Evolutionary conservation across 352 stramenopile genomes (phyloP).

Genomic region (Pythium monospermum): DNA sequence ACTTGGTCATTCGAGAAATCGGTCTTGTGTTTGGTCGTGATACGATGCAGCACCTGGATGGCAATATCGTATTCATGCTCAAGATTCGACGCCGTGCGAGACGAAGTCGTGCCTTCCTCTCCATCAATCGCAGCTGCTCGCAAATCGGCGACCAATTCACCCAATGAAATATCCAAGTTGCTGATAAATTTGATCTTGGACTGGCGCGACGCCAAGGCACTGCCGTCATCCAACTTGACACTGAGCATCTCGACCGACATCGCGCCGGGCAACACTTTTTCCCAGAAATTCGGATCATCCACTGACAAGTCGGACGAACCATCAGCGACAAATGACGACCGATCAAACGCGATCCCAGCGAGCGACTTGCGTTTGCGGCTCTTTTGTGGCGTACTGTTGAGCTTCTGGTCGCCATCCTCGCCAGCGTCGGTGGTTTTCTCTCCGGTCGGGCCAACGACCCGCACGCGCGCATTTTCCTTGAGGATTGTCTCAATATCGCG

Average conservation of each 20-base stretch:
- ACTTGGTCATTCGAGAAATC: constrained; percentile 83
- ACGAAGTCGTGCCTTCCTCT: constrained; percentile 31
- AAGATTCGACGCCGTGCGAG: constrained; percentile 44
- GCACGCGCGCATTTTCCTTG: constrained; percentile 80
- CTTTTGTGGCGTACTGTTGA: constrained; percentile 41
- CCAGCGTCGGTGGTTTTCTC: constrained; percentile 31
- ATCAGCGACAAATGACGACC: constrained; percentile 90
- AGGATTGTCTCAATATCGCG: constrained; percentile 96
- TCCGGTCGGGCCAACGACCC: constrained; percentile 40
- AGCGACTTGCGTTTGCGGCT: constrained; percentile 66
- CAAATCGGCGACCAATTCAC: constrained; percentile 63
- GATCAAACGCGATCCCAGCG: constrained; percentile 74
- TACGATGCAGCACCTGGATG: constrained; percentile 75
- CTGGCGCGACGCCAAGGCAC: constrained; percentile 68
- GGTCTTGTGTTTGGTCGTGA: constrained; percentile 69
- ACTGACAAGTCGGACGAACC: constrained; percentile 91
- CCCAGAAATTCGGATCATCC: constrained; percentile 96
- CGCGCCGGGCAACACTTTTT: constrained; percentile 85
- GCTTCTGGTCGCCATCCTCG: constrained; percentile 28
- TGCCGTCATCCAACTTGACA: constrained; percentile 84
- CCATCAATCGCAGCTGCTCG: constrained; percentile 26
- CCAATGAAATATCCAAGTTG: constrained; percentile 79
- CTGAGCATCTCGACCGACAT: constrained; percentile 86
- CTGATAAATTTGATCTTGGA: constrained; percentile 88
- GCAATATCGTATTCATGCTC: constrained; percentile 85